Evolutionary conservation across 495 filamentous ascomycete genomes (phyloP), one percentile per base, ranked within the genome.

Genomic region (Niebla homalea): DNA sequence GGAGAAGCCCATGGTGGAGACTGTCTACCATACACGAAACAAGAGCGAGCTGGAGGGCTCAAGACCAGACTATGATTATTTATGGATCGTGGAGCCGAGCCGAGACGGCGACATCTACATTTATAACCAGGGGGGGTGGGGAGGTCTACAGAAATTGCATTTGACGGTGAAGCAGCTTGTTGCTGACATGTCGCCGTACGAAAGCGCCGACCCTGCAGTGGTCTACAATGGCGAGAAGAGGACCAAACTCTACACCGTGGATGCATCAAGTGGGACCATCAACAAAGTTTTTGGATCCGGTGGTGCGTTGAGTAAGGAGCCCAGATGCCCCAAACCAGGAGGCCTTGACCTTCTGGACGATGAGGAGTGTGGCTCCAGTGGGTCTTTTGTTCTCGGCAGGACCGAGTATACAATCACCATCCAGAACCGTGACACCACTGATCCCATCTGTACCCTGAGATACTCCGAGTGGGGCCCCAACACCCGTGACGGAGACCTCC

Each of bases 21-120:
- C 86, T 43, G 80, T 77, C 39, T 89, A 96, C 60, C 81, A 92
- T 64, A 75, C 80, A 39, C 70, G 76, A 36, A 89, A 87, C 63
- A 69, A 71, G 48, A 83, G 85, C 32, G 64, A 65, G 53, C 46
- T 77, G 60, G 54, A 57, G 43, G 66, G 73, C 51, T 70, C 70
- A 43, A 71, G 74, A 55, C 73, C 76, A 18, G 79, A 89, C 44
- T 85, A 94, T 54, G 80, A 89, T 49, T 89, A 87, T 52, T 64
- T 94, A n/a, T 98, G 92, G 92, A 88, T 95, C 43, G 87, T 98
- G 43, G 93, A 97, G 62, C 92, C 92, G 8, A 92, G 79, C 47
- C 76, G 82, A 51, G 84, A 94, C 64, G 92, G 92, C 2, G 80
- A 76, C 59, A 72, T 98, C n/a, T 96, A 92, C 55, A 78, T 93